phyloP scores from a whole-genome alignment of 306 rosid genomes.

The Arachis hypogaea region DNA sequence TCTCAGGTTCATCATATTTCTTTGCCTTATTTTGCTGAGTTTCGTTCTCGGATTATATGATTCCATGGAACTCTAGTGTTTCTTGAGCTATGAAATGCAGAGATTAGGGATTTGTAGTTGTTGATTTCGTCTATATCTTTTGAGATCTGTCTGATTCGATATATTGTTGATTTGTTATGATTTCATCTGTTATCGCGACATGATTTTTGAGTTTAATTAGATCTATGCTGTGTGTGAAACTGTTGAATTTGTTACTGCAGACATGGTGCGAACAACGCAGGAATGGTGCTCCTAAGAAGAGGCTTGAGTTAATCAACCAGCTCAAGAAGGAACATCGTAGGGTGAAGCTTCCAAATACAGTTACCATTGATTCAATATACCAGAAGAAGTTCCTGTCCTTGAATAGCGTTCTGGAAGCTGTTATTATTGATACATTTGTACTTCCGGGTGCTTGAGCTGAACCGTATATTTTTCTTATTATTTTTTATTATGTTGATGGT shows the following conservation, averaged over 20 bases:
- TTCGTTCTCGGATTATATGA: conserved; percentile 2
- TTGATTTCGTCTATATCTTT: neutral
- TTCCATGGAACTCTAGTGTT: neutral
- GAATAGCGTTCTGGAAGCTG: conserved; percentile 72
- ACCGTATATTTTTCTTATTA: neutral
- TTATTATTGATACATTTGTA: conserved; percentile 66
- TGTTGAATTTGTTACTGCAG: conserved; percentile 48
- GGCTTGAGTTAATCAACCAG: conserved; percentile 60
- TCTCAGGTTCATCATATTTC: conserved; percentile 53
- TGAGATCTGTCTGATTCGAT: neutral
- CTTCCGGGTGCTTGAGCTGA: conserved; percentile 72
- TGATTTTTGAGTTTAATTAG: conserved; percentile 3
- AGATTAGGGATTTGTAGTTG: conserved; percentile 10
- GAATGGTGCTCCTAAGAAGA: conserved; percentile 70
- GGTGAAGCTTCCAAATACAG: conserved; percentile 74
- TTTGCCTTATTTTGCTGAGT: neutral
- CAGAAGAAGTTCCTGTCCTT: conserved; percentile 80
- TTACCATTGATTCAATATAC: conserved; percentile 77
- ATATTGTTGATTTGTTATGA: neutral
- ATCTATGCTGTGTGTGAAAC: neutral
- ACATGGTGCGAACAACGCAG: conserved; percentile 82
- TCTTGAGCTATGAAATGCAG: conserved; percentile 2
- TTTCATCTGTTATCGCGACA: conserved; percentile 3
- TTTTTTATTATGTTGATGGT: conserved; percentile 2
- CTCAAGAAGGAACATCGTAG: conserved; percentile 61